A percentile compares a stretch with the other conserved stretches of the same genome.
These are phyloP conservation scores for Atkinsonella hypoxylon DNA, from an alignment of 2,329 filamentous ascomycete genomes.

Conservation along the genomic window DNA sequence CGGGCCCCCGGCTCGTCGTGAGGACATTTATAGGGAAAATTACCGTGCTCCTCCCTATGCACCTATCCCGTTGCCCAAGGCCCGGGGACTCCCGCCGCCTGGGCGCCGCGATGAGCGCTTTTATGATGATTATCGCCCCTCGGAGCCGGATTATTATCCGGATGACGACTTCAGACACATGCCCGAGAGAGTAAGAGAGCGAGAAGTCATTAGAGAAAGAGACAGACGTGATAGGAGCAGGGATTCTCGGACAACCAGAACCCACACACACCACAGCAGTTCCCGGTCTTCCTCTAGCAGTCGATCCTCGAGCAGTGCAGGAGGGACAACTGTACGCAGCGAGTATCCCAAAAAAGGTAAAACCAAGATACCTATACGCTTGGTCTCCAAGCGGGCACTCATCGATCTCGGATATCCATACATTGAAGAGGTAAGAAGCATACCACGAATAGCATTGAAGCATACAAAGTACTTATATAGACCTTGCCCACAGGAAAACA, in stretches of 20 bases:
- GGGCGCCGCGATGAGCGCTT: conserved; percentile 41
- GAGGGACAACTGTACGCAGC: conserved; percentile 40
- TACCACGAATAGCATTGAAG: conserved; percentile 6
- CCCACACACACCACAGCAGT: conserved; percentile 26
- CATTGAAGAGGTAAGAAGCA: conserved; percentile 59
- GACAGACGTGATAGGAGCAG: conserved; percentile 31
- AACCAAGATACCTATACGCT: conserved; percentile 70
- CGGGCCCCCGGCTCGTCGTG: conserved; percentile 41
- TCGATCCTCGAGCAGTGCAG: conserved; percentile 33
- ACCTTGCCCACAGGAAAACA: conserved; percentile 48
- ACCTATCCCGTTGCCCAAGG: conserved; percentile 58
- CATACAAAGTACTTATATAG: neutral
- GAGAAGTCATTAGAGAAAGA: conserved; percentile 41
- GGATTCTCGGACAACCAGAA: conserved; percentile 28
- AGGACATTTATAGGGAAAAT: conserved; percentile 35
- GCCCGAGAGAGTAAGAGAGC: conserved; percentile 47
- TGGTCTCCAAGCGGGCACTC: conserved; percentile 71
- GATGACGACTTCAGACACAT: conserved; percentile 61
- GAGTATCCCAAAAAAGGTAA: conserved; percentile 75
- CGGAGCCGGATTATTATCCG: conserved; percentile 55
- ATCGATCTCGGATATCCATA: conserved; percentile 79
- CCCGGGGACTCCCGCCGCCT: conserved; percentile 47
- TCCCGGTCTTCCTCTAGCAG: conserved; percentile 35
- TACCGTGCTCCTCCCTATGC: conserved; percentile 36
- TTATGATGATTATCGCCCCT: conserved; percentile 54